phyloP scores from a whole-genome alignment of 2,329 filamentous ascomycete species.

The Hirsutella rhossiliensis region DNA sequence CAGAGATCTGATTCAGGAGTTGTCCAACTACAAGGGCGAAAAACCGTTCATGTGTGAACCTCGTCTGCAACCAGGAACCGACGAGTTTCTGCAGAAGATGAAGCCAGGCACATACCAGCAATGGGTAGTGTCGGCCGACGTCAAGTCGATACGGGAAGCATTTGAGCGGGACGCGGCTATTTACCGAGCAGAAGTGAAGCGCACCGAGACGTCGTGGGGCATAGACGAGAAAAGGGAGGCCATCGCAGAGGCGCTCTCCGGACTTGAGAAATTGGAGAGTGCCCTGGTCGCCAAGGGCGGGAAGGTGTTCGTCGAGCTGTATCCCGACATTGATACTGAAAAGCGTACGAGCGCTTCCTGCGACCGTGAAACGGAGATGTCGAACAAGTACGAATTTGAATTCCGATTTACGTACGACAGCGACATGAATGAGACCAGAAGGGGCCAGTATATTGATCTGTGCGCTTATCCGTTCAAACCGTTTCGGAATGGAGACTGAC shows the following conservation, averaged over 20 bases:
- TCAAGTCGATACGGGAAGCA: neutral
- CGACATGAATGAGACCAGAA: slow-evolving; percentile 42
- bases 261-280: slow-evolving; percentile 43
- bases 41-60: slow-evolving; percentile 16
- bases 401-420: slow-evolving; percentile 41
- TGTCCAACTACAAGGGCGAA: slow-evolving; percentile 31
- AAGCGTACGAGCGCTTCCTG: neutral
- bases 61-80: neutral
- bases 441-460: slow-evolving; percentile 50
- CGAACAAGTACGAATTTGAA: slow-evolving; percentile 30
- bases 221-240: slow-evolving; percentile 36
- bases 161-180: neutral
- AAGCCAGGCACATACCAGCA: neutral
- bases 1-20: slow-evolving; percentile 32
- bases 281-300: slow-evolving; percentile 44
- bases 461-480: slow-evolving; percentile 23
- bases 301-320: slow-evolving; percentile 36
- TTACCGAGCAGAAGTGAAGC: neutral
- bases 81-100: neutral
- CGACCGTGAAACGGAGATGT: slow-evolving; percentile 5
- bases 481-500: neutral
- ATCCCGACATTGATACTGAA: neutral
- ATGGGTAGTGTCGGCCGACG: neutral
- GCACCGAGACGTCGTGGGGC: neutral
- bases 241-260: slow-evolving; percentile 35